phyloP scores from a whole-genome alignment of 1,139 yeast genomes.

The Protomyces arabidopsidicola region DNA sequence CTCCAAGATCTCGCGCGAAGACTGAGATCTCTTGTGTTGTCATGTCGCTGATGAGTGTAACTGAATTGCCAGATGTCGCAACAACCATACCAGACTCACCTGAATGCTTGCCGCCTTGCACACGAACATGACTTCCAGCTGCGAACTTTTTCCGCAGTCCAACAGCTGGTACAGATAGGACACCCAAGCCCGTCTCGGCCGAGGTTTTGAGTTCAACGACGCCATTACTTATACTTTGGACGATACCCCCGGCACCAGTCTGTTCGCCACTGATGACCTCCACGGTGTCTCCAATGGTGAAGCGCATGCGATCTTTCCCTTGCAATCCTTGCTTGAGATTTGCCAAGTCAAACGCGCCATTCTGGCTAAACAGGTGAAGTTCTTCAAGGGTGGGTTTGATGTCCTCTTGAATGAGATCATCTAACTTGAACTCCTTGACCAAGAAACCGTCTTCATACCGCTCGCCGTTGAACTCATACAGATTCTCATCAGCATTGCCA shows the following conservation, averaged over 20 bases:
- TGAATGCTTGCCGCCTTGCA: conserved; percentile 81
- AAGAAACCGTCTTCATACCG: conserved; percentile 86
- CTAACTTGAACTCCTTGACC: conserved; percentile 73
- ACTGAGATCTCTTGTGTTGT: conserved; percentile 83
- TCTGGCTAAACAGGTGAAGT: conserved; percentile 74
- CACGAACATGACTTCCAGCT: conserved; percentile 94
- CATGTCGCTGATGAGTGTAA: conserved; percentile 83
- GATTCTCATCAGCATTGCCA: conserved; percentile 62
- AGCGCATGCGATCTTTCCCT: conserved; percentile 52
- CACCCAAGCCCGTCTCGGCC: conserved; percentile 37
- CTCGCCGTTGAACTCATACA: conserved; percentile 74
- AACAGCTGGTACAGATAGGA: conserved; percentile 68
- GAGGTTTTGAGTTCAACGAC: conserved; percentile 33
- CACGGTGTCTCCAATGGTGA: conserved; percentile 92
- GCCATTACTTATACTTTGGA: conserved; percentile 47
- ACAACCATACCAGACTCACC: conserved; percentile 96
- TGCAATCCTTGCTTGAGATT: conserved; percentile 73
- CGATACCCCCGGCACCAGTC: conserved; percentile 79
- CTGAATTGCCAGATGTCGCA: conserved; percentile 73
- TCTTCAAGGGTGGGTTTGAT: conserved; percentile 88
- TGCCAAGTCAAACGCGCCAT: conserved; percentile 77
- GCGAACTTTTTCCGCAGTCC: conserved; percentile 79
- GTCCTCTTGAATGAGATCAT: conserved; percentile 61
- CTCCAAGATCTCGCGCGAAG: conserved; percentile 50
- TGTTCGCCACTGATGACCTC: conserved; percentile 92